phyloP scores from a whole-genome alignment of 2,329 filamentous ascomycete species.

The Stagonosporopsis rhizophila region DNA sequence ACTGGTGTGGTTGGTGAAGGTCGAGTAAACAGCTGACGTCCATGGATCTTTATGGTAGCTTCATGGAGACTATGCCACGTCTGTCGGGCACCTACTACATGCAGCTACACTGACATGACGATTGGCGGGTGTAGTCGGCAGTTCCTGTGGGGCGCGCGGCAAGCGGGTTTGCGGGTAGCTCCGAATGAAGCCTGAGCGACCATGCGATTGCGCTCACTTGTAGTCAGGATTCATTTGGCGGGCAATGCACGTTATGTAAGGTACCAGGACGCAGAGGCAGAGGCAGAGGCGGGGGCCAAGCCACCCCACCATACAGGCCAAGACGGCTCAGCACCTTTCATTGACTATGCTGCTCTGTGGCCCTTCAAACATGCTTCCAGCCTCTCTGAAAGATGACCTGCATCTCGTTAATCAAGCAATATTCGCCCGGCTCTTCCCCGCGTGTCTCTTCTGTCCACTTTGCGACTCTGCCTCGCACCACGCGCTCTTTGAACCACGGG shows the following conservation, averaged over 20 bases:
- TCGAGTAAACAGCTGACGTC: not conserved
- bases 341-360: not conserved
- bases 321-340: not conserved
- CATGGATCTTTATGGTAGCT: not conserved
- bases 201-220: not conserved
- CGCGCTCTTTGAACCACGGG: conserved; percentile 19
- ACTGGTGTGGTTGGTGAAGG: not conserved
- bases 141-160: conserved; percentile 3
- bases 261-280: not conserved
- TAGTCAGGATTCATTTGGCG: not conserved
- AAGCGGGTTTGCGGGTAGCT: not conserved
- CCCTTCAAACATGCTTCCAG: conserved; percentile 45
- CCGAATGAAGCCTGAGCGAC: not conserved
- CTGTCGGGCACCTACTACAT: conserved; percentile 9
- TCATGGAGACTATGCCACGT: conserved; percentile 1
- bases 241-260: not conserved
- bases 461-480: conserved; percentile 15
- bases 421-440: conserved; percentile 35
- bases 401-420: conserved; percentile 51
- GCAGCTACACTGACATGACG: conserved; percentile 4
- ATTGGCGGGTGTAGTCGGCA: conserved; percentile 10
- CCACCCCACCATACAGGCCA: not conserved
- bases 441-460: conserved; percentile 18
- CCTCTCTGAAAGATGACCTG: conserved; percentile 46
- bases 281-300: not conserved